Evolutionary conservation across 2,329 filamentous ascomycete genomes (phyloP).

Genomic region (Aspergillus ibericus): DNA sequence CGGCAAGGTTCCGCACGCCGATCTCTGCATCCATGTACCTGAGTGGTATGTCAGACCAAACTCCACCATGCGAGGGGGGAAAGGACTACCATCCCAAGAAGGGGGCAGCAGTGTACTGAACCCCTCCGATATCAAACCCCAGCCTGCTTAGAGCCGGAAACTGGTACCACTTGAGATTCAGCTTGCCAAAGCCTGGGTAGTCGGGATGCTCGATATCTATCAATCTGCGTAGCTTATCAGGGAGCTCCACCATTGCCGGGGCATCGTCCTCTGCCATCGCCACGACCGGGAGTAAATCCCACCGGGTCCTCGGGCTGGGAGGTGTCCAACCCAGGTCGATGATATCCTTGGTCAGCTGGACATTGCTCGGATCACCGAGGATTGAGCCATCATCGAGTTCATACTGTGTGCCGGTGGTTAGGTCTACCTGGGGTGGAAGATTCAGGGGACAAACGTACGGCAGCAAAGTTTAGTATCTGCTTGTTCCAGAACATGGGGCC

Average conservation of each 20-base stretch:
- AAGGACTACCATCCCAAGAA: not conserved
- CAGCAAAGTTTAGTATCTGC: constrained; percentile 5
- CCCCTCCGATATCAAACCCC: constrained; percentile 4
- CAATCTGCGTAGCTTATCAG: not conserved
- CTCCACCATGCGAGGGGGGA: not conserved
- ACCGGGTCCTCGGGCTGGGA: not conserved
- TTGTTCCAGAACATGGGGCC: constrained; percentile 2
- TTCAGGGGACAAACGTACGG: not conserved
- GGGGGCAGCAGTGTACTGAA: constrained; percentile 1
- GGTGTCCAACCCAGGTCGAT: constrained; percentile 1
- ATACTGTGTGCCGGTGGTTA: not conserved
- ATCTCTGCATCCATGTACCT: constrained; percentile 11
- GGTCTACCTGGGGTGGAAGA: not conserved
- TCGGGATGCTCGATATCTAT: not conserved
- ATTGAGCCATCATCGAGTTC: not conserved
- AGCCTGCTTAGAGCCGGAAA: constrained; percentile 2
- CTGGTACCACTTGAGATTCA: constrained; percentile 4
- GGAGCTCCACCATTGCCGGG: not conserved
- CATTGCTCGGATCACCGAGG: constrained; percentile 1
- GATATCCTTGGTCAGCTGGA: constrained; percentile 3
- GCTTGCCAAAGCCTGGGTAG: not conserved
- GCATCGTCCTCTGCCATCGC: constrained; percentile 6
- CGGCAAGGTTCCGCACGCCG: constrained; percentile 1
- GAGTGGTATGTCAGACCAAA: not conserved
- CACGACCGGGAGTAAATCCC: constrained; percentile 3